A percentile compares a stretch with the other conserved stretches of the same genome.
Conservation (phyloP, 768 basidiomycete species). For the Galerina marginata region DNA sequence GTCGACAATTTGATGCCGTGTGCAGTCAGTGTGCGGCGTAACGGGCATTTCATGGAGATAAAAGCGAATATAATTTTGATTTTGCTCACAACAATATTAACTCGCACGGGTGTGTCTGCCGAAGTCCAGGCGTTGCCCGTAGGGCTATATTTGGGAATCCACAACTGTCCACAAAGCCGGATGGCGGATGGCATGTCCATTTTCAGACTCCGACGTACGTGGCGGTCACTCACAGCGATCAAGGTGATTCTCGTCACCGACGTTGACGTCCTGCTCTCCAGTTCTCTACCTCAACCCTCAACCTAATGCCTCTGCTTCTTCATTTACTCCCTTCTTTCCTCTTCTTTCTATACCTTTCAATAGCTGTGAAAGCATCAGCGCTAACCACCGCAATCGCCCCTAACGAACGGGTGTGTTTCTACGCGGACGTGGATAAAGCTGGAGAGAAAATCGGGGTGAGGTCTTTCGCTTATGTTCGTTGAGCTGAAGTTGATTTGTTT, state of each 20-base stretch:
- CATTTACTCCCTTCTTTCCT: conserved; percentile 37
- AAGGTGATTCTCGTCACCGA: conserved; percentile 15
- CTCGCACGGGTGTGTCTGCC: too few species aligned
- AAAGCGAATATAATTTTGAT: too few species aligned
- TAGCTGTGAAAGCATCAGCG: conserved; percentile 58
- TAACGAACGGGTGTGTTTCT: conserved; percentile 90
- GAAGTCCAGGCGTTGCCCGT: too few species aligned
- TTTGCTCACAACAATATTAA: too few species aligned
- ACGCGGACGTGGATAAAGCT: conserved; percentile 93
- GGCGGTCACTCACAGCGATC: conserved; percentile 16
- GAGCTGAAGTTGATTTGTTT: conserved; percentile 5
- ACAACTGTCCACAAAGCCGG: too few species aligned
- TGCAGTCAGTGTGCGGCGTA: too few species aligned
- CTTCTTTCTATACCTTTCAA: conserved; percentile 41
- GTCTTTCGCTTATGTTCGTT: conserved; percentile 19
- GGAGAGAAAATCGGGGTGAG: conserved; percentile 90
- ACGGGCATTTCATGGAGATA: too few species aligned
- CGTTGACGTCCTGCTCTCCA: conserved; percentile 17
- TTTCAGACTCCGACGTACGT: conserved; percentile 26
- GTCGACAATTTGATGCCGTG: too few species aligned
- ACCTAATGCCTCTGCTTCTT: conserved; percentile 32
- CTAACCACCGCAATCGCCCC: conserved; percentile 80
- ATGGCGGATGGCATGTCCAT: too few species aligned
- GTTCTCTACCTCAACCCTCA: background rate
- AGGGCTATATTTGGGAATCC: too few species aligned